These are phyloP conservation scores for Gnetum montanum DNA, from an alignment of 75 land plant species.

Conservation along the genomic window DNA sequence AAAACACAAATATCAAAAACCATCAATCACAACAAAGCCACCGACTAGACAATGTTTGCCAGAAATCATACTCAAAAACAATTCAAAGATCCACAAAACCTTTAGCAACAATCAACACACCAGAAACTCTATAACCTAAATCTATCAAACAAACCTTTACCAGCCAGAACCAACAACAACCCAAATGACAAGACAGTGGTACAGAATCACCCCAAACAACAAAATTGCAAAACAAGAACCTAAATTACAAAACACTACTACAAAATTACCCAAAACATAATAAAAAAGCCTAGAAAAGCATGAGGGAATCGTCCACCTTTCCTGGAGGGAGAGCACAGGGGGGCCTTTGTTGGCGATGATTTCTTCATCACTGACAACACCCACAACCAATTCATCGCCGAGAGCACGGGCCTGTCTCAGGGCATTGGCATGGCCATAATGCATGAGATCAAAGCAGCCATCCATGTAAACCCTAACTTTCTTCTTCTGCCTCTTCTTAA, in stretches of 20 bases:
- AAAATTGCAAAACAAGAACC: background rate
- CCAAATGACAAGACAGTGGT: too few species aligned
- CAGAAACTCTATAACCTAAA: too few species aligned
- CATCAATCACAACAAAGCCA: too few species aligned
- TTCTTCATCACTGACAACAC: conserved; percentile 88
- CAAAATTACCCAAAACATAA: background rate
- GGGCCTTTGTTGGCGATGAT: conserved; percentile 91
- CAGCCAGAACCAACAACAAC: too few species aligned
- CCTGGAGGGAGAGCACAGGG: conserved; percentile 80
- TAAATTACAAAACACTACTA: background rate
- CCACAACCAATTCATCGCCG: conserved; percentile 88
- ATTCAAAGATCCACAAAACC: too few species aligned
- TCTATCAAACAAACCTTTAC: too few species aligned
- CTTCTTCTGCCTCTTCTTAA: conserved; percentile 47
- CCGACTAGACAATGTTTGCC: too few species aligned
- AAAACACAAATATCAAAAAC: too few species aligned
- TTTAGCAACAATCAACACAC: too few species aligned
- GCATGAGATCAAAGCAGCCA: conserved; percentile 99
- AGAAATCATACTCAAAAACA: too few species aligned
- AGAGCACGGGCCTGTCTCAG: conserved; percentile 90
- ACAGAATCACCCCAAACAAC: background rate
- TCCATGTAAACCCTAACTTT: conserved; percentile 95
- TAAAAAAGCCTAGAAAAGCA: background rate
- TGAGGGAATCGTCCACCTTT: conserved; percentile 33
- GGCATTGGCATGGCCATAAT: conserved; percentile 96